phyloP scores from a whole-genome alignment of 345 rosid species.

The Citrus mangshanensis region DNA sequence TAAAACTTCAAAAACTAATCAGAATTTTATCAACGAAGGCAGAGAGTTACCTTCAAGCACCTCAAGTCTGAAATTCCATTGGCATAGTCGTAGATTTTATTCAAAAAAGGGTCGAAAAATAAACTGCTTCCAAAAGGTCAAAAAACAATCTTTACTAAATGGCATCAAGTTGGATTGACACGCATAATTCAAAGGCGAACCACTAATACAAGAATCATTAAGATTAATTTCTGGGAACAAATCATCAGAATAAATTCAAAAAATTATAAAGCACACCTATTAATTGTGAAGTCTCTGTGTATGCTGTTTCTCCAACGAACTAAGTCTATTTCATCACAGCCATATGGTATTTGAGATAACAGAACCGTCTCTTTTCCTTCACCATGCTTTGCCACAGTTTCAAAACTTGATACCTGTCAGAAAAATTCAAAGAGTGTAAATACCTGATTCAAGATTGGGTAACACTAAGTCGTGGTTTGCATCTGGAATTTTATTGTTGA shows the following conservation, averaged over 20 bases:
- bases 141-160: conserved; percentile 8
- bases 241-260: background rate
- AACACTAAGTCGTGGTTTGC: background rate
- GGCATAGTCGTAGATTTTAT: conserved; percentile 66
- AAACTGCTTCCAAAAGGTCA: conserved; percentile 42
- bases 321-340: conserved; percentile 48
- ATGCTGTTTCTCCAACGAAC: conserved; percentile 76
- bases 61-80: conserved; percentile 72
- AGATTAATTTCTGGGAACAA: background rate
- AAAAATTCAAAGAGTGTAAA: conserved; percentile 9
- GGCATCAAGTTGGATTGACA: conserved; percentile 5
- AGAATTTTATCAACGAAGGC: conserved; percentile 7
- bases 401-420: conserved; percentile 83
- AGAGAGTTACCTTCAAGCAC: conserved; percentile 58
- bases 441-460: conserved; percentile 5
- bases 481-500: background rate
- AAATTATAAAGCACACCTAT: conserved; percentile 49
- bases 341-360: conserved; percentile 30
- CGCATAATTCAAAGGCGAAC: background rate
- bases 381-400: conserved; percentile 45
- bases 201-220: background rate
- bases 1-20: background rate
- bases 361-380: conserved; percentile 32
- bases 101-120: conserved; percentile 61
- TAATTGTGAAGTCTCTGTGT: conserved; percentile 87